Evolutionary conservation across 2,329 filamentous ascomycete genomes (phyloP).

Genomic region (Sporothrix globosa): DNA sequence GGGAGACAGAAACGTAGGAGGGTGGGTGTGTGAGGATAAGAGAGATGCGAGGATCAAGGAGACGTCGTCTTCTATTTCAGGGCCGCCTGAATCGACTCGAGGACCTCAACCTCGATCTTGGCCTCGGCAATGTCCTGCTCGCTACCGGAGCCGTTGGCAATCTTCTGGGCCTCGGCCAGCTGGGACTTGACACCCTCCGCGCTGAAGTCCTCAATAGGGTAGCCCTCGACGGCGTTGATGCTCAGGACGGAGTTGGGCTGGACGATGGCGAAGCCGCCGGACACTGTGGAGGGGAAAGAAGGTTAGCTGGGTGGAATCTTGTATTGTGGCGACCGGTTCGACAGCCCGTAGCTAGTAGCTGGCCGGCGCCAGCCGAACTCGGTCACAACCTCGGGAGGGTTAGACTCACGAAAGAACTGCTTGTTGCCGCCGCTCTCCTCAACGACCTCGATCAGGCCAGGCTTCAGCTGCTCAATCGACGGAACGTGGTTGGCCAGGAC

Average conservation of each 20-base stretch:
- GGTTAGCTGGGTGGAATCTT: neutral
- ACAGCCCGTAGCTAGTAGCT: no score
- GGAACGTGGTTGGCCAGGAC: conserved; percentile 98
- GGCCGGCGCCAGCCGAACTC: neutral
- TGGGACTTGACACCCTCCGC: conserved; percentile 84
- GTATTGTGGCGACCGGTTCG: no score
- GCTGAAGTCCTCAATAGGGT: conserved; percentile 94
- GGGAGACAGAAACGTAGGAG: neutral
- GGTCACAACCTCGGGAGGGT: no score
- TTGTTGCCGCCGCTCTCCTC: conserved; percentile 89
- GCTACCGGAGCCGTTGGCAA: conserved; percentile 84
- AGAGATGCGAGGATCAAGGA: neutral
- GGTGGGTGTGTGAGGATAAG: neutral
- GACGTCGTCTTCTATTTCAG: conserved; percentile 69
- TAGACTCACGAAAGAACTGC: conserved; percentile 92
- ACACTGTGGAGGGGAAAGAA: conserved; percentile 60
- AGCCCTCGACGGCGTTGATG: conserved; percentile 98
- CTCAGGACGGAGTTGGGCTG: conserved; percentile 93
- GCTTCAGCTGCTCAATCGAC: conserved; percentile 98
- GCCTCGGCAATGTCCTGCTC: conserved; percentile 98
- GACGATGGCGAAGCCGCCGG: conserved; percentile 94
- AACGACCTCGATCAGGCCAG: conserved; percentile 90
- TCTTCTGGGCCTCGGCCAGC: conserved; percentile 94
- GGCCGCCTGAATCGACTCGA: conserved; percentile 79
- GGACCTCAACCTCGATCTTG: conserved; percentile 97